Evolutionary conservation across 2,329 filamentous ascomycete species (phyloP).

Genomic region (Fonsecaea monophora): DNA sequence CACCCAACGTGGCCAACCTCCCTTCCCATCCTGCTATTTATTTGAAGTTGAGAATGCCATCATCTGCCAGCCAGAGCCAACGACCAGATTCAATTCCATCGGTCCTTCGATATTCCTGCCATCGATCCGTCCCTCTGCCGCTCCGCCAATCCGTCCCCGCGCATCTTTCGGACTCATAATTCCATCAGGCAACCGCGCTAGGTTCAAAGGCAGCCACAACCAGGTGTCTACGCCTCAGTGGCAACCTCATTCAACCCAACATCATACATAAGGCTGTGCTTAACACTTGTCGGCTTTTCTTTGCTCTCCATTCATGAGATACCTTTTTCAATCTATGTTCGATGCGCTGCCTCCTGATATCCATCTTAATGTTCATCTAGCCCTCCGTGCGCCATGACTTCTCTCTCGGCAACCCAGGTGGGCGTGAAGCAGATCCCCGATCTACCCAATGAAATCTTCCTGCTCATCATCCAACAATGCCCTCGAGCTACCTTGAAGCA

Average conservation of each 20-base stretch:
- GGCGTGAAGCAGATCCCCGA: conserved; percentile 17
- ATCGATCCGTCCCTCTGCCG: background rate
- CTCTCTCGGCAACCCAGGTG: conserved; percentile 2
- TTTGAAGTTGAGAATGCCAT: background rate
- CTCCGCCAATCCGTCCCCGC: conserved; percentile 1
- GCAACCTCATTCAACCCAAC: background rate
- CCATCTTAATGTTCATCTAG: background rate
- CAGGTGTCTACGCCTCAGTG: conserved; percentile 14
- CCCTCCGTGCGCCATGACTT: conserved; percentile 12
- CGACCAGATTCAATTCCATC: background rate
- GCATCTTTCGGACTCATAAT: conserved; percentile 13
- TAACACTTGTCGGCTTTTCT: background rate
- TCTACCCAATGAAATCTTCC: conserved; percentile 36
- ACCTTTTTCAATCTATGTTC: background rate
- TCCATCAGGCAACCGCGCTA: conserved; percentile 29
- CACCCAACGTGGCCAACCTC: background rate
- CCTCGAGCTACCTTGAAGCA: conserved; percentile 32
- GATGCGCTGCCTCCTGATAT: background rate
- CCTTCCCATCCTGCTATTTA: background rate
- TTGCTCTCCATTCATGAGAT: conserved; percentile 3
- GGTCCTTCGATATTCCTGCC: background rate
- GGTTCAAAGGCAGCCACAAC: conserved; percentile 16
- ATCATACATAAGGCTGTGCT: conserved; percentile 21
- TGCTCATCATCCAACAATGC: conserved; percentile 33
- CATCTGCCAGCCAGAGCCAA: background rate